Evolutionary conservation across 768 basidiomycete genomes (phyloP), one percentile per base, ranked within the genome.

Genomic region (Phlegmacium glaucopus): DNA sequence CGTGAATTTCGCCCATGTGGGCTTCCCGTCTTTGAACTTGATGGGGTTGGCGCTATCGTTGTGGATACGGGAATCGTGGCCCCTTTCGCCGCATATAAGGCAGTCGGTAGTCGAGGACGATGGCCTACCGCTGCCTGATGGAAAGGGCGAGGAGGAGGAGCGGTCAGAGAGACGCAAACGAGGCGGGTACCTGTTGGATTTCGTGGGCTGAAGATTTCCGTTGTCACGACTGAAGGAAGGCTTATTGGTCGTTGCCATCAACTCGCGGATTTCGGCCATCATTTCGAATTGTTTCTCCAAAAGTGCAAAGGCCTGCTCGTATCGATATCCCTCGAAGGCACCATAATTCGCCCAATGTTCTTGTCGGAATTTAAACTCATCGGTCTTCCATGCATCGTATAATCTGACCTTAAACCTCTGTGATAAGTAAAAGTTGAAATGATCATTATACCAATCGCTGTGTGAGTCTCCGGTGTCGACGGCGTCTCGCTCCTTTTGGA

Each of bases 401-500:
- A 42, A 37, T n/a, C 53, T 38, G 7, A 39, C 35, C 16, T 43
- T 25, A 9, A 53, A 34, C 22, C 25, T 30, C 9, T 47, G 45
- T 1, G n/a, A 12, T 10, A 25, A 29, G 46, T 50, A 54, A 17
- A 50, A 50, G 9, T n/a, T 40, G 35, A 54, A 50, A 30, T 54
- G 49, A 5, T 39, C 12, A 6, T 46, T 6, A 27, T 22, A 49
- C 30, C 36, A 46, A 2, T 7, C 7, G 4, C 46, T 15, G 22
- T 29, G 47, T 4, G 11, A 6, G 4, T 46, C 46, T 6, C 18
- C 6, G 0, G 26, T 13, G 16, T 45, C 47, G 11, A 40, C 27
- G 4, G n/a, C 41, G 22, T 54, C 49, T 1, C 42, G 26, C n/a
- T n/a, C 30, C 42, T 39, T n/a, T n/a, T n/a, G n/a, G n/a, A n/a